Conservation (phyloP, 495 filamentous ascomycete genomes). For the Tuber borchii region DNA sequence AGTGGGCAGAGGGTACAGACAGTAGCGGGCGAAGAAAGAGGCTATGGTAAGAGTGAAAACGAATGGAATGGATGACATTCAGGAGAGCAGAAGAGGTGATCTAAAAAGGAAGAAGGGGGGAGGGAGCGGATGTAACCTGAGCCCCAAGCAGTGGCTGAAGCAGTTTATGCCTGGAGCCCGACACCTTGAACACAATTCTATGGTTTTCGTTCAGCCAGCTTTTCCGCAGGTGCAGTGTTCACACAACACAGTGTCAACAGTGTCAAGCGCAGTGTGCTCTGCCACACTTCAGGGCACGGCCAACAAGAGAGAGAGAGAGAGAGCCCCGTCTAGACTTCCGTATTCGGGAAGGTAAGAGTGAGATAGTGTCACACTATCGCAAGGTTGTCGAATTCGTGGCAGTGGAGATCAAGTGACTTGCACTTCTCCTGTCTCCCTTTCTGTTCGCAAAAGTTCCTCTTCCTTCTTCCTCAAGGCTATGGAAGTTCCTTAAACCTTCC, state of each 20-base stretch:
- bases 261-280: too few relatives aligned
- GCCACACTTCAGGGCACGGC: not conserved
- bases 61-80: slow-evolving; percentile 1
- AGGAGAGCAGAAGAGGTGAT: not conserved
- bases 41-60: not conserved
- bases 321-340: not conserved
- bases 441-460: not conserved
- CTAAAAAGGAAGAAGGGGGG: not conserved
- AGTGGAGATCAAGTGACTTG: not conserved
- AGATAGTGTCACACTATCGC: not conserved
- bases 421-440: not conserved
- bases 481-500: not conserved
- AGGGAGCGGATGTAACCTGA: not conserved
- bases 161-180: not conserved
- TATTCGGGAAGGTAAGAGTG: not conserved
- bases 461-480: not conserved
- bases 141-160: not conserved
- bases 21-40: not conserved
- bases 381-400: not conserved
- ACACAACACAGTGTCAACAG: too few relatives aligned
- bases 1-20: not conserved
- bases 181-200: not conserved
- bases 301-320: not conserved
- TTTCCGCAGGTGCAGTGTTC: too few relatives aligned
- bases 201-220: too few relatives aligned